Conservation (phyloP, 805 yeast genomes). For the Peterozyma xylosa region DNA sequence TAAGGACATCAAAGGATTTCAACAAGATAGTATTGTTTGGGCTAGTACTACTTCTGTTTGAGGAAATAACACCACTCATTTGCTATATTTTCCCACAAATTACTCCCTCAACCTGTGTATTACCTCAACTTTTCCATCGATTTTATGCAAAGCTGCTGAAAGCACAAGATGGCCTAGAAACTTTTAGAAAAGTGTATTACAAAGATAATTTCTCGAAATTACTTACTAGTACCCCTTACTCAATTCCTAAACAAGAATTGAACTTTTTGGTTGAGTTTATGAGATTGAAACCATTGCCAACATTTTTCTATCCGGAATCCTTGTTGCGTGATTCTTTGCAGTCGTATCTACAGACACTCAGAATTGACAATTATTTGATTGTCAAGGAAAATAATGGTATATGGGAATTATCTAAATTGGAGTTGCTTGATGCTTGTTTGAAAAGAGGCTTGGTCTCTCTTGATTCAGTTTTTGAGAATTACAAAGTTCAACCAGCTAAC, state of each 20-base stretch:
- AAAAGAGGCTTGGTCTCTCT: constrained; percentile 47
- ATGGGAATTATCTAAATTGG: constrained; percentile 38
- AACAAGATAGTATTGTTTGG: constrained; percentile 54
- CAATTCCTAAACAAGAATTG: constrained; percentile 31
- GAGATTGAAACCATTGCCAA: constrained; percentile 33
- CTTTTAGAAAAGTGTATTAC: constrained; percentile 7
- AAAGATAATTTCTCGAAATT: constrained; percentile 13
- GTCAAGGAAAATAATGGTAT: constrained; percentile 32
- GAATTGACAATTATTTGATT: constrained; percentile 45
- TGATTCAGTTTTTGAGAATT: constrained; percentile 5
- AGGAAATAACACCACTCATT: constrained; percentile 49
- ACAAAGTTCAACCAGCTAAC: constrained; percentile 1
- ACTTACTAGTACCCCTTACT: constrained; percentile 39
- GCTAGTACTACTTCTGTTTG: constrained; percentile 40
- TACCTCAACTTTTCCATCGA: constrained; percentile 38
- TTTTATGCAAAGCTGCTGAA: constrained; percentile 23
- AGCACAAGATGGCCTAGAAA: background rate
- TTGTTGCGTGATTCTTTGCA: constrained; percentile 28
- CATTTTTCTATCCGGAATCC: constrained; percentile 27
- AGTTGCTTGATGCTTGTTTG: constrained; percentile 44
- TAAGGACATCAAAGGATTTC: constrained; percentile 43
- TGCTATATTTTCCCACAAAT: constrained; percentile 46
- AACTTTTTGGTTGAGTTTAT: constrained; percentile 26
- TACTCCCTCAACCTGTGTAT: constrained; percentile 55
- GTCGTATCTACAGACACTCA: constrained; percentile 32